A percentile compares a stretch with the other conserved stretches of the same genome.
Evolutionary conservation across 208 protist species (phyloP).

Genomic region (Baffinella frigidus): DNA sequence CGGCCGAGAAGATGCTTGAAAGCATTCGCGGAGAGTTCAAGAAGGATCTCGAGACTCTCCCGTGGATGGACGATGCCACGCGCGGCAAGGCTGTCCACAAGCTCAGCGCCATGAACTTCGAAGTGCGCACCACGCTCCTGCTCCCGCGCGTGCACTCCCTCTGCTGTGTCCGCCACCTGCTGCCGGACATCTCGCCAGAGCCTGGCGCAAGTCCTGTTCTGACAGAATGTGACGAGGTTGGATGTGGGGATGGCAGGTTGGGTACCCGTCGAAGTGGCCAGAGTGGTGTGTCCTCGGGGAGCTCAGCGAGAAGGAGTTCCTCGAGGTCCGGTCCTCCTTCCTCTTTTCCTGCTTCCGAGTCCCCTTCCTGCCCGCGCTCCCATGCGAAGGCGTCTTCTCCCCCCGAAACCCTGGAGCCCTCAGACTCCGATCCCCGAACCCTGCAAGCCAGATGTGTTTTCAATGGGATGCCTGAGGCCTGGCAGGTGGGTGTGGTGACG

Average conservation of each 20-base stretch:
- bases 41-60: not conserved
- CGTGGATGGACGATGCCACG: conserved; percentile 33
- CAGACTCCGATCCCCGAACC: not conserved
- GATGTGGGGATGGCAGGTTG: too few species aligned
- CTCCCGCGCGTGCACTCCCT: too few species aligned
- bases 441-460: too few species aligned
- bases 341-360: not conserved
- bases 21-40: not conserved
- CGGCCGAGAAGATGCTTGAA: not conserved
- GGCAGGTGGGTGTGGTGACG: too few species aligned
- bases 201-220: too few species aligned
- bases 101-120: too few species aligned
- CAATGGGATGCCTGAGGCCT: too few species aligned
- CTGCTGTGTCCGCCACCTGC: too few species aligned
- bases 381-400: not conserved
- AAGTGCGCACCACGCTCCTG: too few species aligned
- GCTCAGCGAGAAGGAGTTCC: not conserved
- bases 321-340: not conserved
- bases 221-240: too few species aligned
- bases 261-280: conserved; percentile 21
- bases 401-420: not conserved
- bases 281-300: not conserved
- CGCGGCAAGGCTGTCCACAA: not conserved
- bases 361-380: not conserved
- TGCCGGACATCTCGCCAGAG: too few species aligned